Evolutionary conservation across 441 rosid species (phyloP), one percentile per base, ranked within the genome.

Genomic region (Adansonia madagascariensis): DNA sequence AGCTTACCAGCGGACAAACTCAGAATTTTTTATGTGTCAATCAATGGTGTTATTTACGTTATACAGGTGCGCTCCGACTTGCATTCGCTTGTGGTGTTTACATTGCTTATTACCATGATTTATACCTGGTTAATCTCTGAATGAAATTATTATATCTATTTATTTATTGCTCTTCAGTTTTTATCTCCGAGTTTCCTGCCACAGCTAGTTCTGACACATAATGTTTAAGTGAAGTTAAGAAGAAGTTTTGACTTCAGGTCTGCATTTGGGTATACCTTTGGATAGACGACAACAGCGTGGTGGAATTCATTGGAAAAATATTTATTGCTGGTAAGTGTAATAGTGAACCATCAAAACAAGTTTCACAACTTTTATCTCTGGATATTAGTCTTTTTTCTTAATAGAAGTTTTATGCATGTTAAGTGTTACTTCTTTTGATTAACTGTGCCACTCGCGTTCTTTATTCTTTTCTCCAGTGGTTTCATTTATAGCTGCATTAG

Each of bases 1-100:
- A 86, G 89, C 81, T 85, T 91, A 74, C 92, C 95, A 60, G 80
- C 92, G 0, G 93, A 87, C 80, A 88, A 85, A 81, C 88, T 91
- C 71, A 81, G 89, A 80, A 79, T 81, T 9, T 78, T 80, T 9
- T 91, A 86, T 80, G 75, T 87, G 43, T 72, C 88, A 71, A 75
- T 84, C 79, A 91, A 89, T 27, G 93, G 73, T 66, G 86, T 20
- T 55, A 78, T 91, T 35, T 91, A 91, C 80, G 70, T 89, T 60
- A 79, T 88, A 77, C 93, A 91, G 95, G 95, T 91, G 46, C 4
- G 56, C 12, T 74, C 47, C 43, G 27, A 31, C 8, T 75, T 39
- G 17, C 44, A 15, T 3, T 50, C 53, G 56, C 15, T 69, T 47
- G 20, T 50, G 20, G 18, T 24, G 57, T 70, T 70, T 22, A 47